Percentiles rank a stretch among this genome's conserved stretches.
phyloP scores from a whole-genome alignment of 768 basidiomycete species.

The Panaeolus papilionaceus region DNA sequence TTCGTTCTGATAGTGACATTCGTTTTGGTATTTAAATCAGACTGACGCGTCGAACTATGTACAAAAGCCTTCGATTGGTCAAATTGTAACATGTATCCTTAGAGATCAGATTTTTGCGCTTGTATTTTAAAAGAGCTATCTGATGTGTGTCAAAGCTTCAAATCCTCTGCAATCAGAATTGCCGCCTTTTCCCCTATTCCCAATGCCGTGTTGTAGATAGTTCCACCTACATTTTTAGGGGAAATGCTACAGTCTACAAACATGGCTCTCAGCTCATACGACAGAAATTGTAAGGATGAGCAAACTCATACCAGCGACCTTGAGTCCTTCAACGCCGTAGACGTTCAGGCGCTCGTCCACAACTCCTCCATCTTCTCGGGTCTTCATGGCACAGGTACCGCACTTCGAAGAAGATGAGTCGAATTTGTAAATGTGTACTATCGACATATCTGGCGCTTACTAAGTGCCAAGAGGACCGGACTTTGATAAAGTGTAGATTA shows the following conservation, averaged over 20 bases:
- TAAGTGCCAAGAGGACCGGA: constrained; percentile 53
- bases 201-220: constrained; percentile 46
- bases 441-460: constrained; percentile 26
- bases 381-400: constrained; percentile 75
- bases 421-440: neutral
- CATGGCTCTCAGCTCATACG: neutral
- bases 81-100: no score
- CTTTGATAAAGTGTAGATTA: constrained; percentile 28
- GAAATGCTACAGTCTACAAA: constrained; percentile 34
- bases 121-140: neutral
- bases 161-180: constrained; percentile 52
- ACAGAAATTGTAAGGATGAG: neutral
- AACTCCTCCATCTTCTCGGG: constrained; percentile 54
- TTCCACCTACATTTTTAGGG: constrained; percentile 43
- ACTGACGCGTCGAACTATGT: no score
- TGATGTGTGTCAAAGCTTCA: neutral
- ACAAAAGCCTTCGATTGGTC: no score
- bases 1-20: no score
- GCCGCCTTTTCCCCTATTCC: constrained; percentile 67
- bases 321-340: constrained; percentile 60
- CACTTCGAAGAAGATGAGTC: constrained; percentile 42
- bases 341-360: constrained; percentile 66
- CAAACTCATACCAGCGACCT: constrained; percentile 55
- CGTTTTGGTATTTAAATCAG: no score
- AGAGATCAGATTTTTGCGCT: no score